Evolutionary conservation across 176 grass and related monocot species (phyloP), one percentile per base, ranked within the genome.

Genomic region (Oryza glaberrima): DNA sequence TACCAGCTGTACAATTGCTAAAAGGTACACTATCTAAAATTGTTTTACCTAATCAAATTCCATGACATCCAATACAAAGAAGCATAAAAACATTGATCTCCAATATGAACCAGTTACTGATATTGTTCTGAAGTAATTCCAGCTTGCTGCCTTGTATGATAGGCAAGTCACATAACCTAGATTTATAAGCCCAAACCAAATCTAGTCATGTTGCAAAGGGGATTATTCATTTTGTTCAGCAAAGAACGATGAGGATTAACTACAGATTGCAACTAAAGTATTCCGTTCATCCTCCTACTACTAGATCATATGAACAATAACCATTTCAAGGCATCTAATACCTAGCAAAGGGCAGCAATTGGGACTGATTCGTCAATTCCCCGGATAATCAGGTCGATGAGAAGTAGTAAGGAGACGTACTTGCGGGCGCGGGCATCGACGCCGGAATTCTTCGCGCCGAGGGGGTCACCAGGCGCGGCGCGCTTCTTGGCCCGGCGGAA

Each of bases 401-500:
- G 17, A 54, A 71, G 15, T 20, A 36, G 56, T n/a, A 58, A 58
- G 11, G 15, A 9, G 7, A 40, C 77, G 25, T 86, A 99, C 96
- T 93, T 96, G 69, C 90, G 77, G 77, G 93, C 86, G 16, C 91
- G 90, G 35, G 51, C 68, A 4, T 96, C 91, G 4, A 96, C 96
- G 23, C 96, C 96, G 34, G 91, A 81, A 83, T 99, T 99, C 90
- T 90, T 96, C 10, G 88, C 83, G 11, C 93, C 91, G 22, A 92
- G 89, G 41, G 90, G 34, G 65, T 98, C 91, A 2, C 87, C 11
- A 26, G 88, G 71, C 20, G 71, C 68, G 23, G 85, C 22, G 45
- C 89, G 90, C 84, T 81, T 89, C 83, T 87, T 93, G 72, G 95
- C 90, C 67, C 89, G 95, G 8, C 76, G 89, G 73, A 94, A 92